Percentiles rank a stretch among this genome's conserved stretches.
phyloP scores from a whole-genome alignment of 495 filamentous ascomycete genomes.

The Hypoxylon intermedium region DNA sequence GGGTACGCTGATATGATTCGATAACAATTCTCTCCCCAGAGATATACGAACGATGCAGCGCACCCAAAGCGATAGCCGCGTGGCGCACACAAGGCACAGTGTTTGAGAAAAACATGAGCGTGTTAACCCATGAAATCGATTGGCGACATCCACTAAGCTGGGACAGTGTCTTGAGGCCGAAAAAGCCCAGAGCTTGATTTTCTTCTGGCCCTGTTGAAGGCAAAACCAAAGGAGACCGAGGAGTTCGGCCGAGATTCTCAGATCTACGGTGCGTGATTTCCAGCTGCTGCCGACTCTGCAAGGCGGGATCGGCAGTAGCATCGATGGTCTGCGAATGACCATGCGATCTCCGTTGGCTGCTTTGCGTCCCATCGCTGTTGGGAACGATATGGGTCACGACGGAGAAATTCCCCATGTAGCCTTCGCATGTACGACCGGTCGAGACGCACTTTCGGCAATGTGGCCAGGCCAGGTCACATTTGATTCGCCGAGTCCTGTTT shows the following conservation, averaged over 20 bases:
- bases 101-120: conserved; percentile 45
- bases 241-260: conserved; percentile 4
- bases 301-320: neutral
- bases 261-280: neutral
- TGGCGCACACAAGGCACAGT: conserved; percentile 44
- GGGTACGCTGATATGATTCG: neutral
- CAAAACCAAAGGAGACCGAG: conserved; percentile 16
- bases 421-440: conserved; percentile 34
- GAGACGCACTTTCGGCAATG: conserved; percentile 31
- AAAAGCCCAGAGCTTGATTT: conserved; percentile 42
- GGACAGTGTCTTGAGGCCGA: conserved; percentile 41
- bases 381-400: neutral
- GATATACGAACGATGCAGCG: conserved; percentile 33
- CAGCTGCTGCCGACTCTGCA: neutral
- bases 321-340: neutral
- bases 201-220: conserved; percentile 29
- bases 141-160: conserved; percentile 44
- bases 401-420: conserved; percentile 5
- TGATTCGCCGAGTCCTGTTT: conserved; percentile 29
- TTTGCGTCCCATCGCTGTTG: neutral
- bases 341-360: conserved; percentile 2
- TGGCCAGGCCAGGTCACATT: conserved; percentile 30
- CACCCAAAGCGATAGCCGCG: conserved; percentile 44
- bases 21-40: neutral
- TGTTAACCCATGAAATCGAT: conserved; percentile 40